These are phyloP conservation scores for Diospyros lotus DNA, from an alignment of 148 eudicot genomes.

Conservation along the genomic window DNA sequence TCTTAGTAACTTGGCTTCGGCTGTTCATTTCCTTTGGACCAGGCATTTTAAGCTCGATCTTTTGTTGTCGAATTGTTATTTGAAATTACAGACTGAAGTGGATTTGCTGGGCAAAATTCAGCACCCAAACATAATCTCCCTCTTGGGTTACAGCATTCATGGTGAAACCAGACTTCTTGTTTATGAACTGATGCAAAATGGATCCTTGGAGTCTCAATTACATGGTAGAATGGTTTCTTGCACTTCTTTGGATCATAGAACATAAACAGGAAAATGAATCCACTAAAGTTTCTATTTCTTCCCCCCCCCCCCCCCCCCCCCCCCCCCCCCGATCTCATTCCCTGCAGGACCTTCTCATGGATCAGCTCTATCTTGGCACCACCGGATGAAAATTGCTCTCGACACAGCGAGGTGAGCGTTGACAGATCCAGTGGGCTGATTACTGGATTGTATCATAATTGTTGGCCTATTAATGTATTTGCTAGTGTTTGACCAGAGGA, in stretches of 20 bases:
- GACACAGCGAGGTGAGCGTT: conserved; percentile 57
- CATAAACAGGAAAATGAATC: too few species aligned
- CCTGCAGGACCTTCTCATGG: conserved; percentile 55
- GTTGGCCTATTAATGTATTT: conserved; percentile 12
- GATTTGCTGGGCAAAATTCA: conserved; percentile 52
- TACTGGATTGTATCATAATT: background rate
- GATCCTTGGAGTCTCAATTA: conserved; percentile 53
- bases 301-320: too few species aligned
- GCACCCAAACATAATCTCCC: conserved; percentile 53
- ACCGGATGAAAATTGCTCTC: conserved; percentile 64
- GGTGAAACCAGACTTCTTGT: conserved; percentile 51
- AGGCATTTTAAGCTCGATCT: conserved; percentile 5
- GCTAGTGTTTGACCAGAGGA: conserved; percentile 48
- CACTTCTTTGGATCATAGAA: too few species aligned
- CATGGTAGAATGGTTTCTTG: conserved; percentile 37
- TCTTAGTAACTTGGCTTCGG: background rate
- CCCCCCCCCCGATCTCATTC: background rate
- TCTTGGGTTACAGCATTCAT: conserved; percentile 57
- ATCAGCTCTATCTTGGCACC: conserved; percentile 56
- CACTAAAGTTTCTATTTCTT: too few species aligned
- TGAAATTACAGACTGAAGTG: conserved; percentile 50
- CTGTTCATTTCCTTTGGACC: conserved; percentile 1
- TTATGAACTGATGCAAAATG: conserved; percentile 61
- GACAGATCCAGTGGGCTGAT: background rate
- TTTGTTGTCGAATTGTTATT: conserved; percentile 10